Evolutionary conservation across 1,139 yeast species (phyloP).

Genomic region (Magnusiomyces clavatus): DNA sequence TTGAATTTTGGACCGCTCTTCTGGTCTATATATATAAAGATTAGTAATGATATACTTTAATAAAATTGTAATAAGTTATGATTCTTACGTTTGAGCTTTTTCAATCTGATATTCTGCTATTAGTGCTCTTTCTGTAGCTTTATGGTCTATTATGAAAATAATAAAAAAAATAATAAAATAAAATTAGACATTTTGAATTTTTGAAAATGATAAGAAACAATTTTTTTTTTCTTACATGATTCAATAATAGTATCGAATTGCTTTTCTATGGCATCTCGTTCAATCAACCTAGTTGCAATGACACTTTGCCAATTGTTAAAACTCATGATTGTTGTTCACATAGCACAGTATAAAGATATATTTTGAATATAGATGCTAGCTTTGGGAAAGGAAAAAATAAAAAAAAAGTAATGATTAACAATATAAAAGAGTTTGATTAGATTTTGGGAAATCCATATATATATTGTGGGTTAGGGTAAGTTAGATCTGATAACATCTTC

Average conservation of each 20-base stretch:
- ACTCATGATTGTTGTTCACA: background rate
- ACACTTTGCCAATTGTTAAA: too few species aligned
- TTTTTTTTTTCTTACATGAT: background rate
- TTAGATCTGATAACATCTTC: too few species aligned
- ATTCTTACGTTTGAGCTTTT: conserved; percentile 8
- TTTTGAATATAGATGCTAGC: background rate
- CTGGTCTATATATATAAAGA: background rate
- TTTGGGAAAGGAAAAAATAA: too few species aligned
- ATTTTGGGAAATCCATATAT: too few species aligned
- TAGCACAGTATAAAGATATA: background rate
- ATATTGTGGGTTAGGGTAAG: too few species aligned
- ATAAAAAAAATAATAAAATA: background rate
- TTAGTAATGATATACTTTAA: background rate
- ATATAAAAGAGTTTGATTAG: too few species aligned
- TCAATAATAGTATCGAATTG: too few species aligned
- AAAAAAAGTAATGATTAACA: too few species aligned
- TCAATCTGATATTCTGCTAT: conserved; percentile 10
- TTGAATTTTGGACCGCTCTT: background rate
- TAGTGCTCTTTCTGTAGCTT: conserved; percentile 15
- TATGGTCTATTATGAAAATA: conserved; percentile 8
- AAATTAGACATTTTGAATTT: background rate
- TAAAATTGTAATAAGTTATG: background rate
- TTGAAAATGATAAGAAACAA: background rate
- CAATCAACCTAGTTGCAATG: too few species aligned
- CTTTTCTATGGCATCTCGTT: too few species aligned